phyloP scores from a whole-genome alignment of 2,329 filamentous ascomycete species.

The Trichoderma cornu-damae region DNA sequence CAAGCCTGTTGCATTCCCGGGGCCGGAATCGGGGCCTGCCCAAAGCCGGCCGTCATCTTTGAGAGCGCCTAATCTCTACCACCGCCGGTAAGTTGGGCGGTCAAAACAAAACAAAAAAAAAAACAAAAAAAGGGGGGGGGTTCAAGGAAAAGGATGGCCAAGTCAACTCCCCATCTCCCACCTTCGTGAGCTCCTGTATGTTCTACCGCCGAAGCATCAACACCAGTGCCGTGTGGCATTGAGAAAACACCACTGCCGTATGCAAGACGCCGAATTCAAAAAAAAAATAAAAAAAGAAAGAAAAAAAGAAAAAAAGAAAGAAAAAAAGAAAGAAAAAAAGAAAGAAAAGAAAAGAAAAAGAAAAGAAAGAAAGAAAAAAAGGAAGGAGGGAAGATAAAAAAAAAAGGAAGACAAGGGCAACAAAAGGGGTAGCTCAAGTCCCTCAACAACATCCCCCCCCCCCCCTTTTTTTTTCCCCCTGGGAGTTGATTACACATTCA shows the following conservation, averaged over 20 bases:
- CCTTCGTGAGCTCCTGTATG: background rate
- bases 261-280: background rate
- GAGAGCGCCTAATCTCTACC: background rate
- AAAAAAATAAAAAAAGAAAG: background rate
- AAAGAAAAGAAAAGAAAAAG: too few species aligned
- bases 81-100: background rate
- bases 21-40: background rate
- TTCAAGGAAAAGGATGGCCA: background rate
- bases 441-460: too few species aligned
- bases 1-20: background rate
- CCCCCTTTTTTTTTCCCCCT: background rate
- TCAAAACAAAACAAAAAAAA: background rate
- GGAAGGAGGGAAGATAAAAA: too few species aligned
- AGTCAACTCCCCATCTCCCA: background rate
- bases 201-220: slow-evolving; percentile 7
- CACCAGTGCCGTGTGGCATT: slow-evolving; percentile 6
- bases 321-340: background rate
- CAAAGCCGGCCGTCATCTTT: background rate
- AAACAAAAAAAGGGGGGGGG: background rate
- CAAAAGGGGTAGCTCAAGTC: too few species aligned
- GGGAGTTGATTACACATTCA: background rate
- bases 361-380: background rate
- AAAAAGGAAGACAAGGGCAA: background rate
- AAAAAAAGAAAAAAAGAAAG: background rate
- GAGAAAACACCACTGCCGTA: background rate